These are phyloP conservation scores for Adansonia madagascariensis DNA, from an alignment of 441 rosid species.

Conservation along the genomic window DNA sequence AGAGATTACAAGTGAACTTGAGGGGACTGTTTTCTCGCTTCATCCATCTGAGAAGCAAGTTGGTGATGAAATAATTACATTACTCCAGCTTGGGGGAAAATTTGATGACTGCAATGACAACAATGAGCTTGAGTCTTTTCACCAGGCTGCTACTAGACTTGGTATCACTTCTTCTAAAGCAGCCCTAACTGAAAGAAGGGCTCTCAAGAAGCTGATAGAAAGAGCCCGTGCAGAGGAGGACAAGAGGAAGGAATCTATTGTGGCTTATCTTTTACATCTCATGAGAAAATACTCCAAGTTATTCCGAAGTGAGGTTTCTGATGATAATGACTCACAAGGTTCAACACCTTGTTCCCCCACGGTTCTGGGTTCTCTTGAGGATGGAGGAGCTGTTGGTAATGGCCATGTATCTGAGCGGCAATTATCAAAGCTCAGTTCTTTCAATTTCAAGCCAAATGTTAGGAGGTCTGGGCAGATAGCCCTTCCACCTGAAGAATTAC, in stretches of 20 bases:
- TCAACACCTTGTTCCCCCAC: constrained; percentile 95
- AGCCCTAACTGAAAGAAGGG: constrained; percentile 92
- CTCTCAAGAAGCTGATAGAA: constrained; percentile 90
- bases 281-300: constrained; percentile 96
- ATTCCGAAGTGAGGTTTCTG: constrained; percentile 82
- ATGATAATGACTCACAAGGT: constrained; percentile 93
- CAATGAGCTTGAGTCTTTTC: constrained; percentile 89
- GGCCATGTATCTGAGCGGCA: constrained; percentile 75
- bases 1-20: constrained; percentile 81
- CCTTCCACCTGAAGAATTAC: constrained; percentile 89
- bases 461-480: constrained; percentile 72
- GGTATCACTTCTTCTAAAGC: constrained; percentile 90
- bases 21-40: constrained; percentile 60
- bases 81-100: constrained; percentile 92
- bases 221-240: constrained; percentile 96
- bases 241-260: constrained; percentile 97
- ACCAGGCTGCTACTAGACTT: constrained; percentile 78
- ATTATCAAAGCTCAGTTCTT: constrained; percentile 79
- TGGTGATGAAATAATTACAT: constrained; percentile 79
- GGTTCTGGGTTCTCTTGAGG: constrained; percentile 57
- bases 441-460: constrained; percentile 62
- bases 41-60: constrained; percentile 88
- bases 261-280: constrained; percentile 90
- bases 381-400: constrained; percentile 42
- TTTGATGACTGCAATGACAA: constrained; percentile 62